Base-by-base conservation (phyloP, 805 yeast genomes). In the Yamadazyma ubonensis region DNA sequence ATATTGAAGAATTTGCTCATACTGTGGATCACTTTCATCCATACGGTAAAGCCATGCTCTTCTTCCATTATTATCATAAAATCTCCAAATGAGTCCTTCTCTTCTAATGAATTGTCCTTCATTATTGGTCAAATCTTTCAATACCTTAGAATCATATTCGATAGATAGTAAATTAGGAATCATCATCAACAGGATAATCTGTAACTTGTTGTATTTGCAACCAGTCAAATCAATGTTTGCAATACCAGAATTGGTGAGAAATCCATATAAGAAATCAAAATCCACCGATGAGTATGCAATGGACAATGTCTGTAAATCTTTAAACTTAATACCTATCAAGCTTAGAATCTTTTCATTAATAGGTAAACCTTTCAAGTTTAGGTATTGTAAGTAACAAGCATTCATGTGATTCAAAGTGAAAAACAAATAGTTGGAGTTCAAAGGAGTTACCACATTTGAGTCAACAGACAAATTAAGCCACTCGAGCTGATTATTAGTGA, bases 31-130 rank as follows among this genome's bases (percentile, higher is more conserved):
- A 1, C 44, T 33, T 11, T 59, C 48, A 12, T 54, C 51, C 16
- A 67, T 61, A 53, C 73, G 77, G 58, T 79, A 83, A 12, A 88
- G 58, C 96, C 96, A 88, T 9, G 86, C 81, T 45, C 96, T 71
- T 45, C 96, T 70, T 4, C 95, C 95, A 49, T 78, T 81, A 41
- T 76, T 73, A 49, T 76, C 80, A 53, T 65, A 74, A 41, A 68
- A 66, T 50, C 70, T 74, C 82, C 82, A 77, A 1, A 65, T 53
- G 4, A 54, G 47, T 3, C 63, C 62, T 21, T 52, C 55, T 4
- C 63, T 46, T 33, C 62, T 57, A 35, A 63, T 42, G 38, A 55
- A 55, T 4, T 65, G 47, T 3, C 73, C 72, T 3, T 70, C 71
- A 29, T 53, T 51, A 3, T 64, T 57, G 0, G 75, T 73, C 27